These are phyloP conservation scores for Mycena maculata DNA, from an alignment of 768 basidiomycete species.

Conservation along the genomic window DNA sequence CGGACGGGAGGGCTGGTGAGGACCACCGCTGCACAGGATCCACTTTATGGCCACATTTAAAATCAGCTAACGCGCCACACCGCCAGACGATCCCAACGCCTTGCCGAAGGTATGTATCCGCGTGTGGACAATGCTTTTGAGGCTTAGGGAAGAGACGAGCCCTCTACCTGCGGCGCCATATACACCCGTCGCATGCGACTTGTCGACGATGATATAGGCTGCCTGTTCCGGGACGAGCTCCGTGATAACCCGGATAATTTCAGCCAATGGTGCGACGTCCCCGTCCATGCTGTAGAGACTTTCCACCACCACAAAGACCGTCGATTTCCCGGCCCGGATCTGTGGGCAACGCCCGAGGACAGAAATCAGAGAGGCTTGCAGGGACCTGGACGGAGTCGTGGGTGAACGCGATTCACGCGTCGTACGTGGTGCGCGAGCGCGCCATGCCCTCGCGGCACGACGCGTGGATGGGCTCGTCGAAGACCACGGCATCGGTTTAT, in stretches of 20 bases:
- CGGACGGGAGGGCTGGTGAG: constrained; percentile 63
- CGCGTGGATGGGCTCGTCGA: too few species aligned
- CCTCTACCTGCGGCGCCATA: neutral
- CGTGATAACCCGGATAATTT: neutral
- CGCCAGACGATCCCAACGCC: constrained; percentile 69
- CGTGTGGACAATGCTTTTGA: constrained; percentile 56
- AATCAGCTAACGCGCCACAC: constrained; percentile 62
- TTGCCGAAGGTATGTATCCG: constrained; percentile 69
- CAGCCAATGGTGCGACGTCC: neutral
- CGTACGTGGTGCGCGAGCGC: too few species aligned
- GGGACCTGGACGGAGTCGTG: neutral
- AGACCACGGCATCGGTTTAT: too few species aligned
- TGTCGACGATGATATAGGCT: neutral
- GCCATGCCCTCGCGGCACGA: too few species aligned
- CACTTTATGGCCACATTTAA: neutral
- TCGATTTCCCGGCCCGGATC: neutral
- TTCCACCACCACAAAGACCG: neutral
- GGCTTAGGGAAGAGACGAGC: constrained; percentile 51
- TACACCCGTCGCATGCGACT: neutral
- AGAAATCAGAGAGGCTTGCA: neutral
- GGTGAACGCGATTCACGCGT: neutral
- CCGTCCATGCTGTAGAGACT: neutral
- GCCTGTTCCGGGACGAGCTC: neutral
- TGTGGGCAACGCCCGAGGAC: neutral
- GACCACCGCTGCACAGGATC: constrained; percentile 56